Evolutionary conservation across 441 rosid species (phyloP).

Genomic region (Eutrema salsugineum): DNA sequence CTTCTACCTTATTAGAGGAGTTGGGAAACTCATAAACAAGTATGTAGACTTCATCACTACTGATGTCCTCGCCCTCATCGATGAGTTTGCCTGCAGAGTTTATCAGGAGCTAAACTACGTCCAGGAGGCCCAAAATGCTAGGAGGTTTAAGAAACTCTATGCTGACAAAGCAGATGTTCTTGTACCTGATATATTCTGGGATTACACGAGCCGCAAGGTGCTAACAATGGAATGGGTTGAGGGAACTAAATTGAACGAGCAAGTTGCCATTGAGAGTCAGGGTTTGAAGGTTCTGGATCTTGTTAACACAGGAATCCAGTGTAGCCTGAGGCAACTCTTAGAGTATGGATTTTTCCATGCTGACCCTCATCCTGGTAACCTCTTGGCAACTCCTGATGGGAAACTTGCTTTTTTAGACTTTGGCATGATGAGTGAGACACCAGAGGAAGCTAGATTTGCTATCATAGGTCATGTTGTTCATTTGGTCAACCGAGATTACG

Average conservation of each 20-base stretch:
- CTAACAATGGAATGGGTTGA: slow-evolving; percentile 98
- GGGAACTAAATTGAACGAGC: slow-evolving; percentile 87
- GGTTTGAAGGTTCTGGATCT: slow-evolving; percentile 90
- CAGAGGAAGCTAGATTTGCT: slow-evolving; percentile 94
- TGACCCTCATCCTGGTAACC: slow-evolving; percentile 99
- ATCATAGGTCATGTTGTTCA: slow-evolving; percentile 96
- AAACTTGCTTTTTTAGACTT: slow-evolving; percentile 97
- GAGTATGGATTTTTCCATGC: slow-evolving; percentile 98
- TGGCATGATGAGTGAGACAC: slow-evolving; percentile 99
- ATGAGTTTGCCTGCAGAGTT: slow-evolving; percentile 85
- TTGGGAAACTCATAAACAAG: slow-evolving; percentile 66
- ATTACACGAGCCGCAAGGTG: slow-evolving; percentile 80
- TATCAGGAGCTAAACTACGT: slow-evolving; percentile 93
- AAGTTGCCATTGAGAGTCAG: slow-evolving; percentile 79
- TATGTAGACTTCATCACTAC: slow-evolving; percentile 66
- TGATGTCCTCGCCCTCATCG: slow-evolving; percentile 71
- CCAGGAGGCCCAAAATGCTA: slow-evolving; percentile 97
- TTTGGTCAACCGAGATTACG: slow-evolving; percentile 96
- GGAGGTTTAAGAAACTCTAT: slow-evolving; percentile 81
- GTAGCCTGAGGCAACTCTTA: slow-evolving; percentile 89
- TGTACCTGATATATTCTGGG: slow-evolving; percentile 96
- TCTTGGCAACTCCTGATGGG: slow-evolving; percentile 93
- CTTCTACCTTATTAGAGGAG: slow-evolving; percentile 80
- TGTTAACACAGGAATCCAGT: slow-evolving; percentile 87
- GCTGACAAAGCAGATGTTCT: slow-evolving; percentile 86